A percentile compares a stretch with the other conserved stretches of the same genome.
These are phyloP conservation scores for Puccinellia tenuiflora DNA, from an alignment of 176 grass and related monocot species.

Conservation along the genomic window DNA sequence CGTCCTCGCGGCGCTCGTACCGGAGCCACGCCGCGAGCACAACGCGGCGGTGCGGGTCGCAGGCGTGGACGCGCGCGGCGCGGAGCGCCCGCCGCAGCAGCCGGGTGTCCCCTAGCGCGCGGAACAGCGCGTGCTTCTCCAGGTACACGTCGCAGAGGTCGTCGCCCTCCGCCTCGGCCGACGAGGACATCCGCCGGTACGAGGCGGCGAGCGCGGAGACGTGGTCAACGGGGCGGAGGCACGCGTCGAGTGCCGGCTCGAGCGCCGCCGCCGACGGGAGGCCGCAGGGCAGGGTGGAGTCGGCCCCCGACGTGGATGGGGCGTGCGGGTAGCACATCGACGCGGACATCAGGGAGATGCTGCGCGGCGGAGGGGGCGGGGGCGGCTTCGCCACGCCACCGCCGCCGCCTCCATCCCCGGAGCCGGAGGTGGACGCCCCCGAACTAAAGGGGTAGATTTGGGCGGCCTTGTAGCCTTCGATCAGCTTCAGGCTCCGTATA, in stretches of 20 bases:
- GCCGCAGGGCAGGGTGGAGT: conserved; percentile 69
- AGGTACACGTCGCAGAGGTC: conserved; percentile 78
- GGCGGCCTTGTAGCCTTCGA: conserved; percentile 75
- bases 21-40: conserved; percentile 93
- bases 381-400: not conserved
- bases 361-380: conserved; percentile 29
- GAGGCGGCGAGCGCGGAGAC: conserved; percentile 54
- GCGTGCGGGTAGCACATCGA: conserved; percentile 46
- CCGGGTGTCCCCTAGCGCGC: conserved; percentile 46
- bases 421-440: conserved; percentile 36
- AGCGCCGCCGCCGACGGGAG: conserved; percentile 57
- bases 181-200: conserved; percentile 43
- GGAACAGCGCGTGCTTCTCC: conserved; percentile 80
- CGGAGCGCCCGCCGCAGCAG: conserved; percentile 68
- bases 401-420: conserved; percentile 15
- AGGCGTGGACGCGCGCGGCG: conserved; percentile 60
- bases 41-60: conserved; percentile 68
- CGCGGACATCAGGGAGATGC: conserved; percentile 51
- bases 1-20: conserved; percentile 81
- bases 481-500: conserved; percentile 85
- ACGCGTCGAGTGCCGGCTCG: conserved; percentile 60
- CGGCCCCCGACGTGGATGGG: conserved; percentile 40
- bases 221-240: conserved; percentile 74
- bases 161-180: not conserved
- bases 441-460: conserved; percentile 62